Base-by-base conservation (phyloP, 352 stramenopile genomes). In the Pythium myriotylum region DNA sequence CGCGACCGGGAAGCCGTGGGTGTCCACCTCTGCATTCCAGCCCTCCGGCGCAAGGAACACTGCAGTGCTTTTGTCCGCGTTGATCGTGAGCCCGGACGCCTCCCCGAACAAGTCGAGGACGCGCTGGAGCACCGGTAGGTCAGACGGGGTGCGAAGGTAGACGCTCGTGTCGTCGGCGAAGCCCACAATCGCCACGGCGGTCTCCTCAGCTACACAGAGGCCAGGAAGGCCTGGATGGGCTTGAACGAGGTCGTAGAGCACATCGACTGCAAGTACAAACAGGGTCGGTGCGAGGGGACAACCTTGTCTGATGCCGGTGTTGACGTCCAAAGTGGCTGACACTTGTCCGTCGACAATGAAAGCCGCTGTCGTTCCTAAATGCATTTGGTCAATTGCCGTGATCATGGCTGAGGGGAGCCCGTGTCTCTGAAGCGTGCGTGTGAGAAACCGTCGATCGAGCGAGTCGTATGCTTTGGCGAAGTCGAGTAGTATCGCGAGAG, bases 161-260 rank as follows among this genome's bases (percentile, higher is more conserved):
- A 19, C 32, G 3, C 42, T 54, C 3, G 43, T 62, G 33, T 62
- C 54, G 42, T 62, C 54, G 2, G 54, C 54, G 43, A 48, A 54
- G 19, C 54, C 54, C 8, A 48, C 22, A 6, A 48, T 13, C 6
- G 33, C n/a, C 16, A 51, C 41, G 3, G 5, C n/a, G 17, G 14
- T 43, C 8, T 14, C 4, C 1, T 10, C 27, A n/a, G 8, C 26
- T 8, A 60, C 39, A 6, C 2, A 2, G 5, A 60, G 14, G 20
- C 53, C 53, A 32, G 40, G 23, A 13, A 52, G 23, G 1, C 4
- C 6, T 2, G 39, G 23, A 24, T 40, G 1, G 3, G 2, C 14
- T 16, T 14, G 7, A 13, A 60, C 27, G 16, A 60, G 35, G 7
- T 52, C 53, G 19, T 60, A 60, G 3, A 60, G 42, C 12, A 51